Base-by-base conservation (phyloP, 2,329 filamentous ascomycete genomes). In the Stromatinia cepivora region DNA sequence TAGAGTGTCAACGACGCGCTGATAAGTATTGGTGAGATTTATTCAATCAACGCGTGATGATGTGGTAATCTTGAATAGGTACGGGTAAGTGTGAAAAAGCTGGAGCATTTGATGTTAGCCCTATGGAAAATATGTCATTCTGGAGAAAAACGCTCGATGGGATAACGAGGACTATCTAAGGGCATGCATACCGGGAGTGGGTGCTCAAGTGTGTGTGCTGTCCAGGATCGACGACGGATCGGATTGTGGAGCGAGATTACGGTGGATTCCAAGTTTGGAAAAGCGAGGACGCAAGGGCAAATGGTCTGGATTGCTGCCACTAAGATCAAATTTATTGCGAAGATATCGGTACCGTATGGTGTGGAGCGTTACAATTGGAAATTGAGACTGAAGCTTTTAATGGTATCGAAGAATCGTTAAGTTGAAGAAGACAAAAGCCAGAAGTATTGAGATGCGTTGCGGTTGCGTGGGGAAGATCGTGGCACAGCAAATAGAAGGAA, bases 1-100 rank as follows among this genome's bases (percentile, higher is more conserved):
- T 74, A 71, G 66, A 45, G 52, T 62, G 71, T 72, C 72, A 72
- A 73, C 71, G 71, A 74, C 73, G 75, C 74, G 75, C 71, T 50
- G 68, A 48, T 54, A 53, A 53, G n/a, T 62, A 42, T 15, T 52
- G 48, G 28, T 25, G 54, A 45, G 53, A 64, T 45, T 17, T 70
- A 59, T 25, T 61, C 28, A 34, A 67, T 66, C 50, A 70, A 75
- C 73, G 73, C 72, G 74, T 75, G 90, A 54, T 85, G 78, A 76
- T 70, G 88, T 83, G 72, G 92, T 86, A 46, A 69, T 67, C 56
- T 42, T 39, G 42, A 61, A 52, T 42, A 64, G 46, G 61, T 46
- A 66, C 56, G 11, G 66, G 25, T 53, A 9, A 39, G 58, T 54
- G 22, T 42, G 39, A 39, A 54, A 42, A 48, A 56, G 72, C 71